Base-by-base conservation (phyloP, 306 rosid species). In the Nissolia schottii region DNA sequence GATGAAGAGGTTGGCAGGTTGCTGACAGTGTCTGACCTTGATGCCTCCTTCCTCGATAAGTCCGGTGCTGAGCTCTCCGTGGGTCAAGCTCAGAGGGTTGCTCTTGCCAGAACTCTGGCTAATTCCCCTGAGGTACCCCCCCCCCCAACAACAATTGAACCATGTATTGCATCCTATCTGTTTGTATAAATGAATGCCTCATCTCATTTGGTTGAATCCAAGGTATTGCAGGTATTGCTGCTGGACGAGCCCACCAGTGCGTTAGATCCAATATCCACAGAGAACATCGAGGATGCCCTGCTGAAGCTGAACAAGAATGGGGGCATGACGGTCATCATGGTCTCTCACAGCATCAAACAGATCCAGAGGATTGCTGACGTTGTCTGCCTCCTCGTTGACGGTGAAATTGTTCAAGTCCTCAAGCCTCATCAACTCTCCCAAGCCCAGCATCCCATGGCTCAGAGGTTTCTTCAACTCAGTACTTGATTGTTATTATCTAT, bases 201-300 rank as follows among this genome's bases (percentile, higher is more conserved):
- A n/a, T n/a, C n/a, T n/a, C n/a, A n/a, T n/a, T n/a, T n/a, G n/a
- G n/a, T n/a, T n/a, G n/a, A n/a, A n/a, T n/a, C n/a, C n/a, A n/a
- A n/a, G n/a, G n/a, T 34, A 37, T 48, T 31, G 6, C 41, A 89
- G 98, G 96, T 94, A 76, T 81, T 94, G 79, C 79, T 94, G 69
- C 81, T 91, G 65, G 98, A 94, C 53, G 97, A 91, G 79, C 97
- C 98, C 2, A 94, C 98, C 2, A 94, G 98, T 77, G 95, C 98
- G 3, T 78, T 94, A 66, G 98, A 91, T 81, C 98, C 97, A 49
- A 89, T 94, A 65, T 91, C 97, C 0, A 94, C 96, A 0, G 96
- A 91, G 68, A 87, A 91, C 81, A 86, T 94, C 59, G 98, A 94
- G 80, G 89, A 75, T 20, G 96, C 88, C 11, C 66, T 94, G 7